These are phyloP conservation scores for Hypericum perforatum DNA, from an alignment of 345 rosid species.

Conservation along the genomic window DNA sequence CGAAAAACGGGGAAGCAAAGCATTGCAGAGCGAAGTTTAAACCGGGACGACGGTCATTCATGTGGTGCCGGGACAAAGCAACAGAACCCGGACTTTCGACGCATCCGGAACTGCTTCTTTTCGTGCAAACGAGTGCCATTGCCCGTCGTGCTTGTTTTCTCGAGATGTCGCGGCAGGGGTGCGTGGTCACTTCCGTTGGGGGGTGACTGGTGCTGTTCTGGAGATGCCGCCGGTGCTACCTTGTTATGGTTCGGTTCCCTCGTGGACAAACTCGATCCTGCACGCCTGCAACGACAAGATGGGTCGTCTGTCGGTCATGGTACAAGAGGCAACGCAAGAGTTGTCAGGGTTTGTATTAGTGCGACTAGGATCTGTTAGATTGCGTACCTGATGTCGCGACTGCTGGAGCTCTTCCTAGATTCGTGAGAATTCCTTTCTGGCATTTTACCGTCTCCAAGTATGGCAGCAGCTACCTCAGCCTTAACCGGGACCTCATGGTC, in stretches of 20 bases:
- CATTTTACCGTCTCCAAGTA: conserved; percentile 13
- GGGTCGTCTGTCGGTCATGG: background rate
- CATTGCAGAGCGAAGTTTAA: no score
- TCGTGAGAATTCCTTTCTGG: conserved; percentile 29
- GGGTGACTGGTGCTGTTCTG: conserved; percentile 19
- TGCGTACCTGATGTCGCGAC: conserved; percentile 28
- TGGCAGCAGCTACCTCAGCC: background rate
- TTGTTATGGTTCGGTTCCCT: conserved; percentile 51
- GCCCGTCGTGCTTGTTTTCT: conserved; percentile 1
- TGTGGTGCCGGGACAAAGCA: conserved; percentile 20
- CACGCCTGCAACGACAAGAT: conserved; percentile 21
- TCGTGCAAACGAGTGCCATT: conserved; percentile 13
- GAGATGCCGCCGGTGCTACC: conserved; percentile 43
- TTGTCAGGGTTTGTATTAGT: no score
- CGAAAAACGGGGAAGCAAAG: no score
- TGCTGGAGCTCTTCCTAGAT: conserved; percentile 22
- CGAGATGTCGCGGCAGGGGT: conserved; percentile 2
- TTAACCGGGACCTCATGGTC: conserved; percentile 19
- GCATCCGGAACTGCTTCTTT: conserved; percentile 10
- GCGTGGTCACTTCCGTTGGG: conserved; percentile 10
- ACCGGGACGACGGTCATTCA: no score
- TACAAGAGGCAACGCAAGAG: no score
- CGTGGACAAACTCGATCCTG: conserved; percentile 33
- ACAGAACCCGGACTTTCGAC: conserved; percentile 19
- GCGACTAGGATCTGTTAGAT: background rate